phyloP scores from a whole-genome alignment of 331 rosid species.

The Telfairia occidentalis region DNA sequence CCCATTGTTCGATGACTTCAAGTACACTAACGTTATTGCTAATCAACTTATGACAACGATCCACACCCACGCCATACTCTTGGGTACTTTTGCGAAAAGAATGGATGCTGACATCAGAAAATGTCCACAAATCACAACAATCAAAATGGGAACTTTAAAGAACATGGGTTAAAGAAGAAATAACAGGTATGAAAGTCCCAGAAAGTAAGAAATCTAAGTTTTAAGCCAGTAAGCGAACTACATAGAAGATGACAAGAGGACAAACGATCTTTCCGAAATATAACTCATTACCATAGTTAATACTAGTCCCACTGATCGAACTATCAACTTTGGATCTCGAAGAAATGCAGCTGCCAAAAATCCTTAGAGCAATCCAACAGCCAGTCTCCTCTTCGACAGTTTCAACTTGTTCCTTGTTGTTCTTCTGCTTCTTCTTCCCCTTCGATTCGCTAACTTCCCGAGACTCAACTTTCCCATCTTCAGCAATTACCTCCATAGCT shows the following conservation, averaged over 20 bases:
- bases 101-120: neutral
- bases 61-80: neutral
- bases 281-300: conserved; percentile 64
- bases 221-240: neutral
- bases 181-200: neutral
- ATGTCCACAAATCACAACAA: conserved; percentile 1
- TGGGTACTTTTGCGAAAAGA: neutral
- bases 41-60: neutral
- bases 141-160: neutral
- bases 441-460: conserved; percentile 64
- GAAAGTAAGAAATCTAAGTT: conserved; percentile 3
- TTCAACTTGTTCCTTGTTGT: conserved; percentile 32
- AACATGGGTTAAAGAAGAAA: neutral
- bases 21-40: neutral
- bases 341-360: conserved; percentile 89
- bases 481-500: conserved; percentile 67
- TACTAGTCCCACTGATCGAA: conserved; percentile 70
- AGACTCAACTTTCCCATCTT: conserved; percentile 64
- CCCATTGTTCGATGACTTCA: neutral
- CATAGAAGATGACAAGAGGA: neutral
- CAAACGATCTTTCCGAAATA: conserved; percentile 10
- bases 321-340: conserved; percentile 98
- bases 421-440: conserved; percentile 59
- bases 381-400: conserved; percentile 43
- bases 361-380: conserved; percentile 73